Base-by-base conservation (phyloP, 192 early-diverging fungal genomes). In the Hyaloraphidium curvatum region DNA sequence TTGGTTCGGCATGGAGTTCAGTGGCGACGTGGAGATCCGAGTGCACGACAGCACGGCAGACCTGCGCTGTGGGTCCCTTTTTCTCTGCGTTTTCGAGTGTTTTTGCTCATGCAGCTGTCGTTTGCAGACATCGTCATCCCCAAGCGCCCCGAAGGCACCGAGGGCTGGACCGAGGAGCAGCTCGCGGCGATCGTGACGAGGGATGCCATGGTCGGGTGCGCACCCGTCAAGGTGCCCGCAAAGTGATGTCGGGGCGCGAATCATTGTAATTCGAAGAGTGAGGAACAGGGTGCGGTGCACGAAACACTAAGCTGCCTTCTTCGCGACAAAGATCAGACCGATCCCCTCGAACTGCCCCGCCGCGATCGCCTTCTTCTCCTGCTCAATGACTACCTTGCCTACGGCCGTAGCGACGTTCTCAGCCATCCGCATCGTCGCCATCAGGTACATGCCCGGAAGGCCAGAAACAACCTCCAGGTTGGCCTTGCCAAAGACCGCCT, bases 81-180 rank as follows among this genome's bases (percentile, higher is more conserved):
- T 17, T 17, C 35, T 17, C 35, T 17, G 11, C 35, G 11, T 37
- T 37, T 17, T 17, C 35, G 11, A 11, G 17, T 17, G 35, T 37
- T 37, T 37, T 37, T 13, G 17, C 35, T 37, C 35, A 48, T 48
- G 43, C 43, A 25, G 43, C 25, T n/a, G n/a, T n/a, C n/a, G n/a
- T n/a, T n/a, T n/a, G n/a, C n/a, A n/a, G n/a, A 48, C 43, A 5
- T 48, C 7, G 23, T 48, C 43, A 48, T 48, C 23, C 43, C 43
- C 17, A 19, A 14, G 23, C 43, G 43, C 9, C 43, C 43, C 9
- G 25, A 11, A 19, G 43, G 43, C 23, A 48, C 43, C 43, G 43
- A 48, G 19, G 43, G 23, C 7, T 48, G 43, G 43, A 21, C 7
- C 11, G 43, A 48, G 43, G 43, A 48, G 43, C 14, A 48, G 43